phyloP scores from a whole-genome alignment of 306 rosid genomes.

The Luffa acutangula region DNA sequence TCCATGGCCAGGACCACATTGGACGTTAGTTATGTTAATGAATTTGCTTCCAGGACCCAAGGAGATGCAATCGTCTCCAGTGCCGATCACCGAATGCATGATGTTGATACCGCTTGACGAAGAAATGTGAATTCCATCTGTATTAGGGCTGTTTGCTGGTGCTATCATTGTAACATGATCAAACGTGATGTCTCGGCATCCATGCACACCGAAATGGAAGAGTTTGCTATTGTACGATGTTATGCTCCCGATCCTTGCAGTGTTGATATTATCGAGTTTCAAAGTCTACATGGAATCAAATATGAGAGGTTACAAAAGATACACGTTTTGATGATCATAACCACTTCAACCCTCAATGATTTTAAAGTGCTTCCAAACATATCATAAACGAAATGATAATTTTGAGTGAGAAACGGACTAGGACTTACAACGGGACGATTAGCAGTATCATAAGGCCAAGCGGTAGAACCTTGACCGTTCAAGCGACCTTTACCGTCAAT shows the following conservation, averaged over 20 bases:
- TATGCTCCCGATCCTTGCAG: not conserved
- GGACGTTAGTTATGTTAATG: too few relatives aligned
- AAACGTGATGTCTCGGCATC: slow-evolving; percentile 14
- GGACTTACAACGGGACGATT: slow-evolving; percentile 19
- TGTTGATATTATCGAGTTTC: slow-evolving; percentile 4
- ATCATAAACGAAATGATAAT: too few relatives aligned
- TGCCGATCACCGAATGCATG: slow-evolving; percentile 6
- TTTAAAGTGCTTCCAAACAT: too few relatives aligned
- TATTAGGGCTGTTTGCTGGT: not conserved
- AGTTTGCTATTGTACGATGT: not conserved
- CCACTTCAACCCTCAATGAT: too few relatives aligned
- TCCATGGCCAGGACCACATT: too few relatives aligned
- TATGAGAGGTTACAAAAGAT: not conserved
- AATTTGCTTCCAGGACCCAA: too few relatives aligned
- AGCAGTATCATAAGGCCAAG: slow-evolving; percentile 7
- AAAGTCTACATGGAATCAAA: slow-evolving; percentile 9
- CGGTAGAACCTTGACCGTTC: slow-evolving; percentile 23
- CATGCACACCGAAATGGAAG: slow-evolving; percentile 7
- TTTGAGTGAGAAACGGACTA: too few relatives aligned
- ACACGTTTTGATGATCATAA: too few relatives aligned
- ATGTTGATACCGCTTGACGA: not conserved
- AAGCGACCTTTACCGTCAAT: slow-evolving; percentile 19
- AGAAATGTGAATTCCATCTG: slow-evolving; percentile 26
- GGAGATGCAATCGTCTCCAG: slow-evolving; percentile 12
- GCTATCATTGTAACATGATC: not conserved